Evolutionary conservation across 1,284 basidiomycete species (phyloP).

Genomic region (Ganoderma meredithae): DNA sequence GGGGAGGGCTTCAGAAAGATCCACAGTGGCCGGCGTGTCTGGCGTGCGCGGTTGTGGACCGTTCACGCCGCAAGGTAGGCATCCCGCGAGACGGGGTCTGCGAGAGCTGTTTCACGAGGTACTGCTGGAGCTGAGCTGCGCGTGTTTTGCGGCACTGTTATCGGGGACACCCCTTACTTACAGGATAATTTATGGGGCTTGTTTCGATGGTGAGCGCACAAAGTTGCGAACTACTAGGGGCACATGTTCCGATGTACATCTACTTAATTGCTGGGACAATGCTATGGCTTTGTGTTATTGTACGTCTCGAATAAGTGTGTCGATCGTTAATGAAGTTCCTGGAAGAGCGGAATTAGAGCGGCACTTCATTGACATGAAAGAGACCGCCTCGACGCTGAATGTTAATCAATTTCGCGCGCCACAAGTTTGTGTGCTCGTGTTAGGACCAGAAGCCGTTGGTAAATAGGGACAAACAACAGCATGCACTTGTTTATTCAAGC

Average conservation of each 20-base stretch:
- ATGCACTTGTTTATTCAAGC: neutral
- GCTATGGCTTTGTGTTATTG: neutral
- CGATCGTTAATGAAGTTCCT: neutral
- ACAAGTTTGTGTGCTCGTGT: neutral
- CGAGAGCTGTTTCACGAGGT: conserved; percentile 46
- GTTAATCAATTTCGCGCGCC: neutral
- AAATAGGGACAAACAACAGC: neutral
- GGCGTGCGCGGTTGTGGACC: conserved; percentile 53
- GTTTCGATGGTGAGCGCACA: neutral
- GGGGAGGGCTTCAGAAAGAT: conserved; percentile 37
- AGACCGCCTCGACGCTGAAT: too few relatives aligned
- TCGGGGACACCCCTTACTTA: neutral
- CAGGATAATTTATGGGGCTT: neutral
- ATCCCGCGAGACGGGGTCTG: conserved; percentile 48
- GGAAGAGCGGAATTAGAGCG: neutral
- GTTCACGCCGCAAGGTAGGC: conserved; percentile 42
- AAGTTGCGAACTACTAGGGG: neutral
- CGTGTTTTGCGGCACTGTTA: neutral
- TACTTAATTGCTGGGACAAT: neutral
- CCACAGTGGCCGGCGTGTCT: conserved; percentile 52
- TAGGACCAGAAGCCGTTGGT: conserved; percentile 8
- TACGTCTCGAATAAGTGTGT: neutral
- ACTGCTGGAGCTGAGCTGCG: conserved; percentile 45
- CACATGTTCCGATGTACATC: neutral
- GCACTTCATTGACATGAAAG: neutral